Base-by-base conservation (phyloP, 2,329 filamentous ascomycete genomes). In the Amylocarpus encephaloides region DNA sequence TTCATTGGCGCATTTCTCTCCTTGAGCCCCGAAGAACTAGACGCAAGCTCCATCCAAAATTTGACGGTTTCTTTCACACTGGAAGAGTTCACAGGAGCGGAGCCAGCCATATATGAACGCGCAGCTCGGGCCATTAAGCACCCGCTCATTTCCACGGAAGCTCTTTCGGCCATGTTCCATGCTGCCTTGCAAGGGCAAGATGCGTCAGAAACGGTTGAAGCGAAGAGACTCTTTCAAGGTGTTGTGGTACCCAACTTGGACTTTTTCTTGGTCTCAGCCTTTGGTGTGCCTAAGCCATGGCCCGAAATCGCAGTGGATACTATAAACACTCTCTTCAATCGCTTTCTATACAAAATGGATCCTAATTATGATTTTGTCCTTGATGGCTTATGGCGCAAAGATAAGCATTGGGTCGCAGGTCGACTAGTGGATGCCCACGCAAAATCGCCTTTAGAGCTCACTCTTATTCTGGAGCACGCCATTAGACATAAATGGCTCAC, bases 1-100 rank as follows among this genome's bases (percentile, higher is more conserved):
- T 96, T 97, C 66, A 80, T 97, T 48, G 85, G 86, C 56, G 90
- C 90, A 15, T 96, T 92, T 66, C 77, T 92, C 18, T 87, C 86
- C 3, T 78, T 91, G 50, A 80, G 79, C 11, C 78, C 85, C 0
- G 80, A 88, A 26, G 80, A 91, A 61, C 76, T 95, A 22, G 90
- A 97, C 66, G 86, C 88, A 2, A 86, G 83, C 11, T 86, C 86
- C 33, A 93, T 97, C 51, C 92, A 90, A 1, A 82, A 85, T 32
- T 77, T 97, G 33, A 80, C 87, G 49, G 78, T 82, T 19, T 88
- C 89, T 2, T 94, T 96, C 64, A 81, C 82, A 2, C 57, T 75
- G 29, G 75, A 80, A 45, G 79, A 84, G 38, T 86, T 85, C 61
- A 73, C 76, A 45, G 76, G 78, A 50, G 77, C 78, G 6, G 76